Base-by-base conservation (phyloP, 192 early-diverging fungal genomes). In the Backusella mclennaniae region DNA sequence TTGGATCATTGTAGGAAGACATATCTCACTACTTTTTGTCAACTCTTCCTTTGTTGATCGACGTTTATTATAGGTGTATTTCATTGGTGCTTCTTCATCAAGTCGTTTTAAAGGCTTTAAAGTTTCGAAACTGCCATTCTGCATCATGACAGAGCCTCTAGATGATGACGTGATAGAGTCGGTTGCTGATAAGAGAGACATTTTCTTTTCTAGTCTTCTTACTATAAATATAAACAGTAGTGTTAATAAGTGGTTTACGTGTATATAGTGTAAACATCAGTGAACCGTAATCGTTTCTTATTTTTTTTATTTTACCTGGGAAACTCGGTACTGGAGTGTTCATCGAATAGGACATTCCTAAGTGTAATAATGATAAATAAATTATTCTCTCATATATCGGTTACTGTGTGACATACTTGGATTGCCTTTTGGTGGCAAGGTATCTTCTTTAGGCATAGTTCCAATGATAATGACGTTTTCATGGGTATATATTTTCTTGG, bases 381-480 rank as follows among this genome's bases (percentile, higher is more conserved):
- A 26, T 56, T 12, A 56, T 9, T 23, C 11, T 63, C 12, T 12
- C 11, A 49, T 49, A 49, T 49, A 49, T 49, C n/a, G 6, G 46
- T 7, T 49, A 49, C 21, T 63, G 56, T 63, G 12, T 23, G 4
- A 63, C 56, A 26, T 63, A 63, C 56, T 63, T 63, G 19, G 7
- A 29, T 63, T 63, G 26, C 29, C 23, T 63, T 11, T 11, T 29
- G 23, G 56, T 63, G 26, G 12, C 26, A 29, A n/a, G 23, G 8
- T 23, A 12, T 4, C 26, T 26, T 8, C 2, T 29, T 63, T 63
- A 29, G 23, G 56, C 9, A 29, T 63, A 29, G 21, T 63, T 19
- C 56, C 56, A 63, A 63, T 63, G 56, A 63, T 29, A 63, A 63
- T 63, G 56, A 63, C 56, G 56, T 63, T 63, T 63, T 63, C 23